Evolutionary conservation across 2,329 filamentous ascomycete species (phyloP), one percentile per base, ranked within the genome.

Genomic region (Exophiala sideris): DNA sequence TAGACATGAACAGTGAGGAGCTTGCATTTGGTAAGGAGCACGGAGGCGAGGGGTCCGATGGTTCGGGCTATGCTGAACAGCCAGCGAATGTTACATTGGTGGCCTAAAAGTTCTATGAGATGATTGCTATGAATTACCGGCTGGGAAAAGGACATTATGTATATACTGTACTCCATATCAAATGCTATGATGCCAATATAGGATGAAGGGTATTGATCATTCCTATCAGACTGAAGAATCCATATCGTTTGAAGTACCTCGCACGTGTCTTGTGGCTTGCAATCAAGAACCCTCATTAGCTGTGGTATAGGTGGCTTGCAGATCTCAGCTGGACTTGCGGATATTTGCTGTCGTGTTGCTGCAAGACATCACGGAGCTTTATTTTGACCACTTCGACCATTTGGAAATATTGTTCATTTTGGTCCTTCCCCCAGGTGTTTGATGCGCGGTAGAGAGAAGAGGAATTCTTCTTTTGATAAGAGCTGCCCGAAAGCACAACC

Each of bases 51-150:
- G 32, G 24, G 16, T n/a, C 9, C 10, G 38, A 50, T 18, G 48
- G 24, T 4, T 45, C 45, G 14, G 48, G 48, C 11, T 60, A 60
- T 51, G 51, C 46, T 10, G 54, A 60, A 47, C 54, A 57, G 33
- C 35, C 18, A 20, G 32, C 57, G 5, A 49, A 50, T 16, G 12
- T 55, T 8, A 39, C 24, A 29, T 33, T 38, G 52, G 52, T 11
- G 51, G 52, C n/a, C 48, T 57, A 36, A 48, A 40, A 3, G 35
- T 56, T 21, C 40, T 46, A 6, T 46, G 14, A 2, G 46, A 46
- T n/a, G 20, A 32, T 9, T 54, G 40, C 39, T 36, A 6, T 24
- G 12, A 24, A 11, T 9, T 2, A 41, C n/a, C 29, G n/a, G 29
- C 20, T 14, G n/a, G 18, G 29, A 36, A 33, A 24, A 35, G 7